phyloP scores from a whole-genome alignment of 2,329 filamentous ascomycete genomes.

The Trichoderma sp. region DNA sequence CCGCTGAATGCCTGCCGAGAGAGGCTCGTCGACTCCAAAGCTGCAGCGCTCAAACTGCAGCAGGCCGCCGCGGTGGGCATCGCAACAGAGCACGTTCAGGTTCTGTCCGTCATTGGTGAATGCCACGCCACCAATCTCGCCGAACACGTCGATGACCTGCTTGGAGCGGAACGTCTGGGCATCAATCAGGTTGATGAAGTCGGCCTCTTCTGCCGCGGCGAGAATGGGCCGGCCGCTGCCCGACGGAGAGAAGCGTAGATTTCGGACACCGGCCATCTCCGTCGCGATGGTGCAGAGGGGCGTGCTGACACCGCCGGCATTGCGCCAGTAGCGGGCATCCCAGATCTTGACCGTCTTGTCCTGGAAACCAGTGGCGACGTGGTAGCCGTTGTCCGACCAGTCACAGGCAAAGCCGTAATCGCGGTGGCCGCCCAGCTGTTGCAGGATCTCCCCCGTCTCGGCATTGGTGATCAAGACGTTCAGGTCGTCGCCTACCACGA shows the following conservation, averaged over 20 bases:
- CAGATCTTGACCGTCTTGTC: constrained; percentile 71
- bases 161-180: constrained; percentile 60
- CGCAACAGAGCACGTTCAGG: constrained; percentile 65
- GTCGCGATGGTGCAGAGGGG: constrained; percentile 56
- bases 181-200: constrained; percentile 69
- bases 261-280: constrained; percentile 66
- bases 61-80: constrained; percentile 63
- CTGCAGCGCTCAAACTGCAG: constrained; percentile 55
- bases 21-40: constrained; percentile 27
- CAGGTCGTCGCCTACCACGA: constrained; percentile 67
- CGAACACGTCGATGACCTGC: constrained; percentile 71
- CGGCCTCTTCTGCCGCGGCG: constrained; percentile 72
- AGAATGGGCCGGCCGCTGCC: constrained; percentile 66
- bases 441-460: constrained; percentile 58
- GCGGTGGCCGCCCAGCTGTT: constrained; percentile 59
- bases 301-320: constrained; percentile 45
- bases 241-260: constrained; percentile 67
- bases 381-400: constrained; percentile 75
- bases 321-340: constrained; percentile 69
- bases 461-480: constrained; percentile 67
- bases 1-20: constrained; percentile 22
- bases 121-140: constrained; percentile 66
- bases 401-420: constrained; percentile 75
- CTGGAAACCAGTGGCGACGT: constrained; percentile 73
- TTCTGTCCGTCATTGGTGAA: constrained; percentile 66